These are phyloP conservation scores for Fusarium goolgardi DNA, from an alignment of 2,329 filamentous ascomycete species.

Conservation along the genomic window DNA sequence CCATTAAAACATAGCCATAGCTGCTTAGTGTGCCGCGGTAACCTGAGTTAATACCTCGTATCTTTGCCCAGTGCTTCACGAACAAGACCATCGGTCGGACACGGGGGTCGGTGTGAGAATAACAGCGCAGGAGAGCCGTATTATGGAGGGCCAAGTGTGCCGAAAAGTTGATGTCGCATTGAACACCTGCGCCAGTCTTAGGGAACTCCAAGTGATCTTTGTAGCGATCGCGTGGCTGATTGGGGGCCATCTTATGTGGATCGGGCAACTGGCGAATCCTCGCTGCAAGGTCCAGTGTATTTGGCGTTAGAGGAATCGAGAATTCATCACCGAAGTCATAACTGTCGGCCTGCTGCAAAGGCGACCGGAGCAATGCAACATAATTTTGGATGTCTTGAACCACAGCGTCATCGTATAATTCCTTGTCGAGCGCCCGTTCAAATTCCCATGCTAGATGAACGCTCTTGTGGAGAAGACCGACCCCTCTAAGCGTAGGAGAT, in stretches of 20 bases:
- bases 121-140: conserved; percentile 83
- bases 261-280: conserved; percentile 60
- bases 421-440: conserved; percentile 63
- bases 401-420: conserved; percentile 57
- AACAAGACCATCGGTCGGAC: conserved; percentile 85
- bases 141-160: conserved; percentile 87
- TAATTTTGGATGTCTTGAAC: conserved; percentile 59
- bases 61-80: conserved; percentile 91
- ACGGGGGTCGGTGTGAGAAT: conserved; percentile 80
- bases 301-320: conserved; percentile 54
- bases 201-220: conserved; percentile 79
- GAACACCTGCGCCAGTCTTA: conserved; percentile 80
- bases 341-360: conserved; percentile 42
- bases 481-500: conserved; percentile 52
- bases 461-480: conserved; percentile 64
- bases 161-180: conserved; percentile 93
- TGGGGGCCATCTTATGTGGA: conserved; percentile 62
- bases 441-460: conserved; percentile 68
- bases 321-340: conserved; percentile 32
- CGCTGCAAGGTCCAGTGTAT: conserved; percentile 52
- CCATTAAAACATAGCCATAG: conserved; percentile 93
- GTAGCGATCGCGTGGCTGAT: conserved; percentile 66
- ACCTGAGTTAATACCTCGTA: conserved; percentile 84
- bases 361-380: conserved; percentile 60
- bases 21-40: conserved; percentile 88